These are phyloP conservation scores for Hagleromyces aurorensis DNA, from an alignment of 805 yeast species.

Conservation along the genomic window DNA sequence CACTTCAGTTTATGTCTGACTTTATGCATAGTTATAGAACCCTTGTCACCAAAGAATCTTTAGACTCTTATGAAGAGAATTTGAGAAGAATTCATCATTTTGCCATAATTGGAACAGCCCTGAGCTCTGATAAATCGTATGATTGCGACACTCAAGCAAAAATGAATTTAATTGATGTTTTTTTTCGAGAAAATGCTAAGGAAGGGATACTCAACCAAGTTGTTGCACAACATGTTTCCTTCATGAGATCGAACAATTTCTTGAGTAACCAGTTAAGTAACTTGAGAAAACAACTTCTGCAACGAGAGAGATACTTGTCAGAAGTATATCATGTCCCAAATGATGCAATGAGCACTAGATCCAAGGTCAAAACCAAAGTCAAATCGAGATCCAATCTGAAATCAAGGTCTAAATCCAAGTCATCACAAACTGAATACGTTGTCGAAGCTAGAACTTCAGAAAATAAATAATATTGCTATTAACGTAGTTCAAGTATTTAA, in stretches of 20 bases:
- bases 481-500: too few species aligned
- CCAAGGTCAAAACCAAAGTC: too few species aligned
- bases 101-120: conserved; percentile 5
- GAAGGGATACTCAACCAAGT: conserved; percentile 17
- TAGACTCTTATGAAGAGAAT: conserved; percentile 14
- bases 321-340: too few species aligned
- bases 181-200: conserved; percentile 19
- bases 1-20: conserved; percentile 26
- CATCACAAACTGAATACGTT: too few species aligned
- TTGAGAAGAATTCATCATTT: conserved; percentile 11
- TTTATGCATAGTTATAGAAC: conserved; percentile 21
- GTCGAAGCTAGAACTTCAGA: too few species aligned
- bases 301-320: not conserved
- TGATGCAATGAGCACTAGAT: too few species aligned
- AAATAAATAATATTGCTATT: too few species aligned
- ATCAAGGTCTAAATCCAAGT: too few species aligned
- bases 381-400: too few species aligned
- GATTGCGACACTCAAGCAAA: too few species aligned
- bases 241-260: conserved; percentile 20
- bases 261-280: conserved; percentile 17
- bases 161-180: too few species aligned
- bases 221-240: conserved; percentile 17
- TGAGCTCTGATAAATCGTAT: too few species aligned
- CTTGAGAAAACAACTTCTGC: conserved; percentile 15
- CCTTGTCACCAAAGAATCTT: conserved; percentile 13